These are phyloP conservation scores for Carex kokanica DNA, from an alignment of 176 grass and related monocot genomes.

Conservation along the genomic window DNA sequence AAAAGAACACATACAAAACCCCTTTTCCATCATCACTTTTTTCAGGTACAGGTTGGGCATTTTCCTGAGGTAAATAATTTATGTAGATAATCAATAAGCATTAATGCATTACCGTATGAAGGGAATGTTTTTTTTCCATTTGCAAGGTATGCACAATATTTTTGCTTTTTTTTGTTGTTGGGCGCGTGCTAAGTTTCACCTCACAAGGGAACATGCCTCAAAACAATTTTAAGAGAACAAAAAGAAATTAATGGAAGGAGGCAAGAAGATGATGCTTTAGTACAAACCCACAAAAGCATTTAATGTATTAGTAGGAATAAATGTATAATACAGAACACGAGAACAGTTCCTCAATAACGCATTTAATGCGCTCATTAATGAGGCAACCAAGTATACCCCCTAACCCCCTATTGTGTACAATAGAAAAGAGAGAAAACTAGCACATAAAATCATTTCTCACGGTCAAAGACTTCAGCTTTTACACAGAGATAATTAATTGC, in stretches of 20 bases:
- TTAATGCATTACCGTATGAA: background rate
- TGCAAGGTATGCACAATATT: background rate
- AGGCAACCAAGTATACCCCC: background rate
- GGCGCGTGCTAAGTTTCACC: background rate
- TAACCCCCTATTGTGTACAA: background rate
- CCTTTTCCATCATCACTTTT: background rate
- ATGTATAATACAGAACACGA: background rate
- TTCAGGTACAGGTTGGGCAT: background rate
- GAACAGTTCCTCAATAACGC: background rate
- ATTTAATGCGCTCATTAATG: constrained; percentile 6
- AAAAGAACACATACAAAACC: background rate
- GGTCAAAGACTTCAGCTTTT: constrained; percentile 3
- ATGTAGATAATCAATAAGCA: background rate
- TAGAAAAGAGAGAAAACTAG: background rate
- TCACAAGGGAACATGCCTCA: background rate
- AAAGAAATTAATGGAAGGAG: background rate
- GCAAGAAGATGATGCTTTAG: background rate
- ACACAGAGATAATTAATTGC: background rate
- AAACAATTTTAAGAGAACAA: background rate
- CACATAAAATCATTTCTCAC: background rate
- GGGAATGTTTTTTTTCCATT: background rate
- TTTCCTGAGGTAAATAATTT: background rate
- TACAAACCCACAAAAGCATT: background rate
- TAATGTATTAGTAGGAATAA: background rate
- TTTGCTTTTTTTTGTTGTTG: background rate